Evolutionary conservation across 1,139 yeast species (phyloP), one percentile per base, ranked within the genome.

Genomic region (Waltiozyma sp.): DNA sequence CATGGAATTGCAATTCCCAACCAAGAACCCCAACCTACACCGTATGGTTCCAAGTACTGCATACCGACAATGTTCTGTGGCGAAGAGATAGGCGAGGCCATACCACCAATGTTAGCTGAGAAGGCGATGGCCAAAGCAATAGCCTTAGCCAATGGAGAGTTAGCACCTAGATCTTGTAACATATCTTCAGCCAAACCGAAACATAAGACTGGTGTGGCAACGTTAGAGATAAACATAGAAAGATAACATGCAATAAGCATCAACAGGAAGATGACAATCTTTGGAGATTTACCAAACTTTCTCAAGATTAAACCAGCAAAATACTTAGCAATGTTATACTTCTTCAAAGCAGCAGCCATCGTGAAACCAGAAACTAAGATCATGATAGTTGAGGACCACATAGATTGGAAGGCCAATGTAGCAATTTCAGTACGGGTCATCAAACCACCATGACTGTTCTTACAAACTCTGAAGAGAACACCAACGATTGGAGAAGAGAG

Each of bases 31-130:
- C 89, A 81, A 4, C 81, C 75, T 37, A 67, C 59, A 21, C 83
- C 84, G 48, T 72, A 77, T 0, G 82, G 79, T 13, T 70, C 69
- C 70, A 81, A 69, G 40, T 80, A 74, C 41, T 79, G 78, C 65
- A 80, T 77, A 2, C 87, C 85, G 47, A 81, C 77, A 64, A 81
- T 80, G 51, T 81, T 81, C 58, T 81, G 89, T 1, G 89, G 89
- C 6, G 86, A 79, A 0, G 88, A 79, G 48, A 81, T 81, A 15
- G 89, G 89, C n/a, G 85, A 77, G 0, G 87, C 77, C 85, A 81
- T 78, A 52, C 89, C 89, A 34, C 86, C 88, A 40, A 80, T 64
- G 56, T 81, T 80, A 10, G 86, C 80, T 9, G 85, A 79, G 36
- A 81, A 65, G 0, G 89, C 89, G 47, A 81, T 79, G 45, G 88